phyloP scores from a whole-genome alignment of 805 yeast genomes.

The Cyberlindnera xylosilytica region DNA sequence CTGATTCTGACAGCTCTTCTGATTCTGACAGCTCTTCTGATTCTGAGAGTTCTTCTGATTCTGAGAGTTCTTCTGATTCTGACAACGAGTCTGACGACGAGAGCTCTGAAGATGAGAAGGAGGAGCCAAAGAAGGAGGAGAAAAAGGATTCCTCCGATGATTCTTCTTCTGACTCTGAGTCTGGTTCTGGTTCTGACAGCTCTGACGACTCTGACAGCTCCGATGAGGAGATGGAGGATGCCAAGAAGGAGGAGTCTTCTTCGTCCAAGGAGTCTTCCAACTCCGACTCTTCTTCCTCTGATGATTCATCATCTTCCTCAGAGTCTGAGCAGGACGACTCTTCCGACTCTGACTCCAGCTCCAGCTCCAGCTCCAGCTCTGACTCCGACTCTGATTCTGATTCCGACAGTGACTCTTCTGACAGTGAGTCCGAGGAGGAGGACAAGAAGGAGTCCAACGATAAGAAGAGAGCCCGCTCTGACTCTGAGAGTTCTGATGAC shows the following conservation, averaged over 20 bases:
- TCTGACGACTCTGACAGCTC: slow-evolving; percentile 15
- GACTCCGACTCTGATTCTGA: slow-evolving; percentile 17
- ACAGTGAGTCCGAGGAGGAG: slow-evolving; percentile 6
- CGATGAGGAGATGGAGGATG: not conserved
- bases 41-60: slow-evolving; percentile 1
- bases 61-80: slow-evolving; percentile 13
- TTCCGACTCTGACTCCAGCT: slow-evolving; percentile 14
- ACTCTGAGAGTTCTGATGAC: slow-evolving; percentile 24
- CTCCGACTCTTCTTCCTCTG: slow-evolving; percentile 16
- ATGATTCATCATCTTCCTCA: too few species aligned
- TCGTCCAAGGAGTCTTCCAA: slow-evolving; percentile 27
- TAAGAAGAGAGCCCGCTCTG: slow-evolving; percentile 23
- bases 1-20: slow-evolving; percentile 1
- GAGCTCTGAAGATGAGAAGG: slow-evolving; percentile 1
- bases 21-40: slow-evolving; percentile 1
- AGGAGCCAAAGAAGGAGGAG: not conserved
- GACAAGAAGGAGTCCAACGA: slow-evolving; percentile 7
- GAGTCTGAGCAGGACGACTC: too few species aligned
- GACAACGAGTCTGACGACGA: slow-evolving; percentile 2
- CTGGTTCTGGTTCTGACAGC: slow-evolving; percentile 13
- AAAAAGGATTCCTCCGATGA: slow-evolving; percentile 8
- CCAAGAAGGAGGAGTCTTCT: too few species aligned
- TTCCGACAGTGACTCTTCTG: slow-evolving; percentile 16
- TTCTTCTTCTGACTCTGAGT: slow-evolving; percentile 18
- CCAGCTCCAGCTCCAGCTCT: too few species aligned